Base-by-base conservation (phyloP, 1,284 basidiomycete genomes). In the Phellinidium pouzarii region DNA sequence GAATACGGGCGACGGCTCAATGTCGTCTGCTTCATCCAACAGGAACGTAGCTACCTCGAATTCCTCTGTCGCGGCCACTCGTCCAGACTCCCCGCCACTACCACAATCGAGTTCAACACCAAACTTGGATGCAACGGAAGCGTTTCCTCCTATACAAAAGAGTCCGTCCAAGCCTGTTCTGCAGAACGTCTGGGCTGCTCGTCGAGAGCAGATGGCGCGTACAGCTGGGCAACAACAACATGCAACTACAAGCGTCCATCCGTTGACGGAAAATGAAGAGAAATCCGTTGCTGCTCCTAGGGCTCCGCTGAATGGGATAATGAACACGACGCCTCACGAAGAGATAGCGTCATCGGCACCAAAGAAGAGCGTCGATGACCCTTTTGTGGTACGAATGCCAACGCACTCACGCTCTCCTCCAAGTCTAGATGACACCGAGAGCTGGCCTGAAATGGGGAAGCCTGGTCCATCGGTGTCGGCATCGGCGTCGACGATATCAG, bases 381-480 rank as follows among this genome's bases (percentile, higher is more conserved):
- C 74, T 0, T 77, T 77, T 53, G 65, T 76, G 37, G 69, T 78
- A 4, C 68, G 68, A n/a, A 59, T 66, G 20, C 63, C 64, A 9
- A 60, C 64, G 19, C 66, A 64, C 44, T 48, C 53, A 26, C 26
- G 34, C 22, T 38, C 59, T 11, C 63, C 60, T 19, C 62, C 63
- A 8, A 52, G 63, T 29, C 59, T 67, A 19, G 61, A 66, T 26
- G 75, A 78, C 60, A 57, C 62, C 0, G 69, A 71, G 40, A 68
- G 62, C 48, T 78, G 76, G 78, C 80, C 76, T 43, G 74, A 73
- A 56, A 72, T 74, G 41, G 73, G 72, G 23, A 72, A 71, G 61
- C 58, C 61, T 3, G 56, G 45, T 25, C 58, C 55, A 5, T 54
- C 50, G 40, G 46, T 7, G 25, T 60, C 40, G 55, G 58, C 37